Percentiles rank a stretch among this genome's conserved stretches.
phyloP scores from a whole-genome alignment of 2,329 filamentous ascomycete genomes.

The Hypoxylon sp. region DNA sequence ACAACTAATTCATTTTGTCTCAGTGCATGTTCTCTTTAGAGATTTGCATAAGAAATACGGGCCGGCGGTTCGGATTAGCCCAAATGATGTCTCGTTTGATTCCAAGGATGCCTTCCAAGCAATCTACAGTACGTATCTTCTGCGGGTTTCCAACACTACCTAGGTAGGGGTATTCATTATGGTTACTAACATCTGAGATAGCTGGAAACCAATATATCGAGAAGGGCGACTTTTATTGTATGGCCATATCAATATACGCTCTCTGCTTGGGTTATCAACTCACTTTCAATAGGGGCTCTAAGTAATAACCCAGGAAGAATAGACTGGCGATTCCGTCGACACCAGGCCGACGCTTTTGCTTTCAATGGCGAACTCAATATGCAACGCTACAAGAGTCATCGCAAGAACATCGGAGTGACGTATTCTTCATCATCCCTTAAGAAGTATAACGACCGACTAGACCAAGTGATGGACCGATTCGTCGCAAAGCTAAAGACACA shows the following conservation, averaged over 20 bases:
- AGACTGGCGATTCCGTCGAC: conserved; percentile 51
- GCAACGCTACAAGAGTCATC: conserved; percentile 27
- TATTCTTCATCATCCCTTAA: conserved; percentile 29
- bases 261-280: not conserved
- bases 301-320: conserved; percentile 56
- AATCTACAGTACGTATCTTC: conserved; percentile 60
- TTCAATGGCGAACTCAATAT: conserved; percentile 33
- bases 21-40: conserved; percentile 57
- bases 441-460: conserved; percentile 25
- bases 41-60: conserved; percentile 63
- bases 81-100: conserved; percentile 67
- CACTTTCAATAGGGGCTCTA: conserved; percentile 61
- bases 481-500: conserved; percentile 25
- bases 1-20: not conserved
- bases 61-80: conserved; percentile 65
- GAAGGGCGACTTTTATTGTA: conserved; percentile 67
- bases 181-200: conserved; percentile 42
- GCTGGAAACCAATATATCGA: conserved; percentile 62
- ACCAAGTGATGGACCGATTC: conserved; percentile 29
- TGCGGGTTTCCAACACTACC: too few relatives aligned
- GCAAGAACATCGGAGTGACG: conserved; percentile 26
- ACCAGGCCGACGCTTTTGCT: conserved; percentile 26
- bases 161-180: not conserved
- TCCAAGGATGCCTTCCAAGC: conserved; percentile 61
- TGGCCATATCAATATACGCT: conserved; percentile 29